Base-by-base conservation (phyloP, 129 eudicot genomes). In the Arctium lappa region DNA sequence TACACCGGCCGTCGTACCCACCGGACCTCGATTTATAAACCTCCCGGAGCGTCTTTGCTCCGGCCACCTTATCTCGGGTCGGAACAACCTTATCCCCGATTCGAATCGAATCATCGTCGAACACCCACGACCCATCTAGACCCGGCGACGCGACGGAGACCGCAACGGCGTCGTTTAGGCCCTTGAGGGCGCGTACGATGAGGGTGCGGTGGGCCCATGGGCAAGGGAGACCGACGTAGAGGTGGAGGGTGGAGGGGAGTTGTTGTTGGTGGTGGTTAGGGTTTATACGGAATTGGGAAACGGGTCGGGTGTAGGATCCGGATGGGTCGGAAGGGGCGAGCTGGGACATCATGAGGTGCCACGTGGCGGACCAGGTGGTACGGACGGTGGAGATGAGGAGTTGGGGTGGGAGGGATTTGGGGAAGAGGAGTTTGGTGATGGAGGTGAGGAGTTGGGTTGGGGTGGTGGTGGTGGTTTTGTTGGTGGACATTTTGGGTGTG, bases 141-240 rank as follows among this genome's bases (percentile, higher is more conserved):
- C 94, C 97, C 0, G 99, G 97, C 0, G 92, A 81, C 1, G 99
- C 97, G 62, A 95, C 81, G 0, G 99, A 95, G n/a, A 95, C 90
- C 0, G 91, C 94, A 12, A 95, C 71, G 16, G 84, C 80, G 68
- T 86, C 76, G 40, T 95, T 87, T 56, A 95, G 93, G 9, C 97
- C 97, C 39, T 91, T 92, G 7, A 95, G 89, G 46, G 97, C 92
- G 7, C 97, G 91, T 32, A 95, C 99, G 71, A 95, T 91, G 16
- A 95, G 94, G 79, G 97, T 89, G 1, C 99, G 89, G 87, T 95
- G 99, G 27, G 99, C 99, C 99, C 99, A 95, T 48, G 99, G 99
- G 89, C 99, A 95, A 15, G 99, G 95, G 38, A 92, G 93, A 73
- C 91, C 99, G 69, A 88, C 97, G 92, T 95, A 95, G 86, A 95